Evolutionary conservation across 306 rosid genomes (phyloP), one percentile per base, ranked within the genome.

Genomic region (Cucumis hystrix): DNA sequence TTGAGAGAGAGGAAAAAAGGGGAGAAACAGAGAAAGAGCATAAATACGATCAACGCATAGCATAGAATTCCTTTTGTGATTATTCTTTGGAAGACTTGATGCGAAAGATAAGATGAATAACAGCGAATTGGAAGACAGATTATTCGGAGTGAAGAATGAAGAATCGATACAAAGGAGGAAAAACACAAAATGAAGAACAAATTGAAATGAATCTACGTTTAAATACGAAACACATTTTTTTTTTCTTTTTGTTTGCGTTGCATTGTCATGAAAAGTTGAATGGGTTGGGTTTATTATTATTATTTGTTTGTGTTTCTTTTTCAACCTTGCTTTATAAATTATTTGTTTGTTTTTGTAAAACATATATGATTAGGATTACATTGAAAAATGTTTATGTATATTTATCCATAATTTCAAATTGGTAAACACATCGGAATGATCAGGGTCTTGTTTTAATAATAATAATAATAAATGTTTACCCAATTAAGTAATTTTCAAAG

Each of bases 11-110:
- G 40, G 10, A 28, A 35, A 3, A 15, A 71, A 23, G 13, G 49
- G 75, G 35, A 49, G 41, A 49, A 4, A 49, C 13, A 45, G 75
- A 69, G 49, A 41, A 21, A 15, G 30, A 25, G 60, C 59, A 71
- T 49, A 71, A 71, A 71, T 49, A 45, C 49, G 40, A 71, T 71
- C 59, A 71, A 47, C 60, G 60, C 76, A 51, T 47, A n/a, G 76
- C 59, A 49, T 71, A 71, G 0, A 71, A 71, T 71, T 71, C 76
- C 59, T 47, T 63, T 33, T 15, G 37, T 30, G 35, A 33, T 63
- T 65, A 71, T 71, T 71, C 76, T 30, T 49, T 49, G 16, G 37
- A 71, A 71, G 20, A 47, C 76, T 70, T 70, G 76, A 70, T 70
- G 58, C 41, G 39, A 25, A 70, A 70, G 76, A 71, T 51, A 47